phyloP scores from a whole-genome alignment of 345 rosid species.

The Cardamine chenopodiifolia region DNA sequence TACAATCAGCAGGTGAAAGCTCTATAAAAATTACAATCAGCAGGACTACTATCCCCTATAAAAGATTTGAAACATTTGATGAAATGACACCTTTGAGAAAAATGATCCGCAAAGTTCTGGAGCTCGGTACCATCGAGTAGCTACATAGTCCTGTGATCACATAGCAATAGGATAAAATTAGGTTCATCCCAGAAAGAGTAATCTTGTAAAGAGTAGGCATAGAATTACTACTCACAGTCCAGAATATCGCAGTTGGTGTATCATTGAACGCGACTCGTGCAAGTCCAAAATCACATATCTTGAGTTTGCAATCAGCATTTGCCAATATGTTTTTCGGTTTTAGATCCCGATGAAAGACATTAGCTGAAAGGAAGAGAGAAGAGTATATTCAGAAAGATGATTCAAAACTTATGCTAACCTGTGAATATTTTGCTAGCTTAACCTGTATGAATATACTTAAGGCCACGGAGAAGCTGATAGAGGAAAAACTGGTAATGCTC shows the following conservation, averaged over 20 bases:
- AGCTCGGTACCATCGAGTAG: slow-evolving; percentile 96
- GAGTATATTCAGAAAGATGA: background rate
- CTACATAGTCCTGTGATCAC: slow-evolving; percentile 78
- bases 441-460: slow-evolving; percentile 98
- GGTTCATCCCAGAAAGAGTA: background rate
- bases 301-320: slow-evolving; percentile 94
- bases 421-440: background rate
- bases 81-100: slow-evolving; percentile 97
- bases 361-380: slow-evolving; percentile 52
- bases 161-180: background rate
- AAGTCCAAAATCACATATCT: slow-evolving; percentile 98
- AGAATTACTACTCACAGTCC: slow-evolving; percentile 64
- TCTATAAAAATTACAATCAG: too few species aligned
- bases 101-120: slow-evolving; percentile 98
- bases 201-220: background rate
- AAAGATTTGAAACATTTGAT: too few species aligned
- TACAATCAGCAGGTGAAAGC: slow-evolving; percentile 2
- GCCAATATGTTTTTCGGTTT: slow-evolving; percentile 95
- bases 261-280: slow-evolving; percentile 95
- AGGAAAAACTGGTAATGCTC: slow-evolving; percentile 92
- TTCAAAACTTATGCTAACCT: background rate
- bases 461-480: slow-evolving; percentile 92
- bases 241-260: slow-evolving; percentile 90
- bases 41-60: too few species aligned
- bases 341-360: slow-evolving; percentile 91